Evolutionary conservation across 2,329 filamentous ascomycete species (phyloP), one percentile per base, ranked within the genome.

Genomic region (Fusarium sororula): DNA sequence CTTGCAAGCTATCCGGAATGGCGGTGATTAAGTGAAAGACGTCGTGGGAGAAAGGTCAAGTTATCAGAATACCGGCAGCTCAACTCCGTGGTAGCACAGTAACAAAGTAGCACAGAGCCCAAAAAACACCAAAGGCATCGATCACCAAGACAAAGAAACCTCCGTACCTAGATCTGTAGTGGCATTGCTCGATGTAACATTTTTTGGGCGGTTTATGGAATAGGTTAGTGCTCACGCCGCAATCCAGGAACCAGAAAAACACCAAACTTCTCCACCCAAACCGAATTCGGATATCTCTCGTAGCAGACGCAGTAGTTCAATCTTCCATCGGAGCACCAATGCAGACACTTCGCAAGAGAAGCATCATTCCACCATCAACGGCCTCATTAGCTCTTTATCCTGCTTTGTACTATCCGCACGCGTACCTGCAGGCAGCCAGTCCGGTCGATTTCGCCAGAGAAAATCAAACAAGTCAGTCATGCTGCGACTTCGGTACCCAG

Each of bases 381-480:
- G 37, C 54, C 48, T 59, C 24, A 54, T 58, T 48, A 44, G 57
- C 48, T 61, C 72, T 32, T 68, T 48, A 57, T 61, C 58, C 26
- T 13, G 57, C 50, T 66, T 61, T 67, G 68, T 63, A 56, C 44
- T 15, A 18, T 30, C 44, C 51, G 20, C 32, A 28, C 56, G 44
- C 56, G 45, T 55, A 56, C 51, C 54, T 66, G 39, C 63, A 68
- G 44, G n/a, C 22, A 63, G 32, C 35, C 35, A 39, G 35, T 30
- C 56, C 26, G 35, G 39, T 39, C 30, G 26, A 37, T 38, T 55
- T 53, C 24, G 39, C 39, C 8, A 26, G 32, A 32, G 26, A 60
- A 50, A 48, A 41, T 59, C 53, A 45, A 75, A 76, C 30, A 44
- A 63, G 39, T 67, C 64, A 51, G 66, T 66, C 59, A 69, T 66